Base-by-base conservation (phyloP, 2,329 filamentous ascomycete genomes). In the Talaromyces sp. region DNA sequence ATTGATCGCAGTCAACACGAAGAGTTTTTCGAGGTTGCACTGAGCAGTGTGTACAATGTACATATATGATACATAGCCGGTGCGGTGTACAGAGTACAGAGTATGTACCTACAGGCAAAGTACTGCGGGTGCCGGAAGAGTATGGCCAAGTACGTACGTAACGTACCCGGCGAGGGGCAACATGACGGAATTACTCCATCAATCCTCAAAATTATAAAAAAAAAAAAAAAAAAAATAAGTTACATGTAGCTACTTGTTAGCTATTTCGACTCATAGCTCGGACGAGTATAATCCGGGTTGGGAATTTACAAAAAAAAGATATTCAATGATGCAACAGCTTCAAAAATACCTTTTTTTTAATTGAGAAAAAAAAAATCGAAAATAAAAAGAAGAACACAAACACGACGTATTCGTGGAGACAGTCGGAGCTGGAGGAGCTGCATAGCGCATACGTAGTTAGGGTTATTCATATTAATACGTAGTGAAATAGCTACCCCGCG, bases 161-260 rank as follows among this genome's bases (percentile, higher is more conserved):
- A n/a, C n/a, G n/a, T n/a, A 50, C 25, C 46, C 35, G 28, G 42
- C 21, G 61, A 54, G 61, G 35, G 56, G 56, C 39, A 60, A 23
- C 14, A 63, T 63, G 62, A 63, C 62, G 58, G 62, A 44, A 63
- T 63, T n/a, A 23, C 60, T 63, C 62, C 59, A 46, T 57, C 56
- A 63, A 33, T 16, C 31, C 9, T 28, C 8, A 50, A 50, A 31
- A 28, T 3, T 3, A 28, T 28, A 3, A 28, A 28, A 28, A 28
- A 28, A 28, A 28, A n/a, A n/a, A n/a, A n/a, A n/a, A n/a, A n/a
- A n/a, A n/a, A n/a, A n/a, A n/a, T n/a, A n/a, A n/a, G n/a, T n/a
- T 28, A 21, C 44, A 48, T 16, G 21, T 23, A 55, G 31, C n/a
- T 18, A 54, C 48, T 54, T 52, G 5, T 18, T 42, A 8, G n/a